These are phyloP conservation scores for Chiua sp. DNA, from an alignment of 1,284 basidiomycete species.

Conservation along the genomic window DNA sequence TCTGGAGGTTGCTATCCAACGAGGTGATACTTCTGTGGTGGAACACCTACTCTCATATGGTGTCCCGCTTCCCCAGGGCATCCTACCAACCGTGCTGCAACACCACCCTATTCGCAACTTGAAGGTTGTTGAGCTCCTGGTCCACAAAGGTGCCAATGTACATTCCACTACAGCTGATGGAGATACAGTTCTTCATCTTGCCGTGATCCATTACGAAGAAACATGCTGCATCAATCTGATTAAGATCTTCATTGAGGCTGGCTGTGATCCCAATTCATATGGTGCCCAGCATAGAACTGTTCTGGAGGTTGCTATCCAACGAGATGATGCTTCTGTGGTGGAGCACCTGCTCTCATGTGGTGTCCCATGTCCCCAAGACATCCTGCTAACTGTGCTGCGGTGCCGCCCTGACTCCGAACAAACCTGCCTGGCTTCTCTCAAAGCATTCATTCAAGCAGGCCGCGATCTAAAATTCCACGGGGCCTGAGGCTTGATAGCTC, in stretches of 20 bases:
- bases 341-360: background rate
- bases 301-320: too few species aligned
- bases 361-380: background rate
- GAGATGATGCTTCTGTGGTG: background rate
- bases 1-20: background rate
- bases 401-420: too few species aligned
- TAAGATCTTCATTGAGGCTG: background rate
- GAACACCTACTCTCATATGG: background rate
- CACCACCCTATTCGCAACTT: too few species aligned
- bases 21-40: background rate
- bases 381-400: background rate
- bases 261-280: background rate
- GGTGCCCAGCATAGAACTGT: too few species aligned
- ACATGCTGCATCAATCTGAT: background rate
- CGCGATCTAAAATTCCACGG: background rate
- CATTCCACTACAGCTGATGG: background rate
- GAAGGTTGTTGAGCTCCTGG: background rate
- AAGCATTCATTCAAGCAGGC: background rate
- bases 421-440: background rate
- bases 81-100: background rate
- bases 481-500: too few species aligned
- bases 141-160: background rate
- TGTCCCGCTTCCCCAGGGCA: background rate
- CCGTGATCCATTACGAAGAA: background rate
- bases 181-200: background rate